phyloP scores from a whole-genome alignment of 805 yeast species.

The Zygosaccharomyces lentus region DNA sequence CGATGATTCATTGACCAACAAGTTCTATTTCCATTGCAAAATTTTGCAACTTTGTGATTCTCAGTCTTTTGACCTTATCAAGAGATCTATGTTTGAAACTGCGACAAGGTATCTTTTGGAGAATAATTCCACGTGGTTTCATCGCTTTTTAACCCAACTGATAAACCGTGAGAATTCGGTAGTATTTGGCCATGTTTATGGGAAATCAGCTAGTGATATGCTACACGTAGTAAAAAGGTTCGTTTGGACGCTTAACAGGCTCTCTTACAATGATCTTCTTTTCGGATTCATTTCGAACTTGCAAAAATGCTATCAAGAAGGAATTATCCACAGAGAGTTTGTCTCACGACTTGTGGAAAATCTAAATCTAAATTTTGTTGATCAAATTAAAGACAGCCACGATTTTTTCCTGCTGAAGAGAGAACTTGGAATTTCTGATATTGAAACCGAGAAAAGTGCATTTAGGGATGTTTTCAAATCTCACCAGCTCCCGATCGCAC shows the following conservation, averaged over 20 bases:
- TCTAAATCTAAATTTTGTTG: constrained; percentile 23
- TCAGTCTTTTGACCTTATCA: constrained; percentile 21
- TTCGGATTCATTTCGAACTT: constrained; percentile 13
- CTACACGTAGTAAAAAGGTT: constrained; percentile 14
- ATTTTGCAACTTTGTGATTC: constrained; percentile 23
- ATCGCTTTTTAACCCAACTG: constrained; percentile 15
- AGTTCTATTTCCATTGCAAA: constrained; percentile 19
- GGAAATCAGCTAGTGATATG: constrained; percentile 2
- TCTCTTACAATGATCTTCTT: constrained; percentile 15
- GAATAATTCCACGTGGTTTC: constrained; percentile 10
- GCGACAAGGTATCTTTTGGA: constrained; percentile 15
- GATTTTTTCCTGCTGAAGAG: constrained; percentile 25
- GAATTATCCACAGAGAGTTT: background rate
- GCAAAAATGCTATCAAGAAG: constrained; percentile 8
- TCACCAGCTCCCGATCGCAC: constrained; percentile 6
- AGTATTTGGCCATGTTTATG: constrained; percentile 1
- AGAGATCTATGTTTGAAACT: constrained; percentile 18
- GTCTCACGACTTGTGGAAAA: constrained; percentile 13
- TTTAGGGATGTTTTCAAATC: constrained; percentile 21
- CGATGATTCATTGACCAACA: constrained; percentile 10
- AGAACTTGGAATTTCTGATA: constrained; percentile 27
- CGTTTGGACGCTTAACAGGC: constrained; percentile 14
- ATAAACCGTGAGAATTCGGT: constrained; percentile 19
- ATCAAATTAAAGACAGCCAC: constrained; percentile 20
- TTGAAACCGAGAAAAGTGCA: constrained; percentile 26